These are phyloP conservation scores for Xylaria digitata DNA, from an alignment of 2,329 filamentous ascomycete genomes.

Conservation along the genomic window DNA sequence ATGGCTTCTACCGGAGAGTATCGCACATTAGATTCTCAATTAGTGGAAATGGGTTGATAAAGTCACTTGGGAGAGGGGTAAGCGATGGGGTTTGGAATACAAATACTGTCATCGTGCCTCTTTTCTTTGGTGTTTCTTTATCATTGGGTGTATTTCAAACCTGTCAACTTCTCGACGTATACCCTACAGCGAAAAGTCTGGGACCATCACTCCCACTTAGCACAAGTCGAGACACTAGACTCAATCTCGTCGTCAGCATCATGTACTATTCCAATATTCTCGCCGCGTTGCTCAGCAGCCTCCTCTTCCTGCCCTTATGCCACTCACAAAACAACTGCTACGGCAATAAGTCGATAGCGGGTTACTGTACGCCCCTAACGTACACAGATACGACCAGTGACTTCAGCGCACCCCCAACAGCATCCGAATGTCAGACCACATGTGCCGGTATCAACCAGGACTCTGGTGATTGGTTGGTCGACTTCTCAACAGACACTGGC, in stretches of 20 bases:
- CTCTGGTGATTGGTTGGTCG: slow-evolving; percentile 43
- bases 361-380: slow-evolving; percentile 42
- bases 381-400: slow-evolving; percentile 39
- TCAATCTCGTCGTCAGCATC: not conserved
- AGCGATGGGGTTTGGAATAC: slow-evolving; percentile 3
- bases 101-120: slow-evolving; percentile 23
- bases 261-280: slow-evolving; percentile 20
- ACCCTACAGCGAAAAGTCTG: not conserved
- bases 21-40: not conserved
- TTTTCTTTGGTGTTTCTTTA: slow-evolving; percentile 2
- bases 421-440: slow-evolving; percentile 39
- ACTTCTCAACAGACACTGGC: slow-evolving; percentile 38
- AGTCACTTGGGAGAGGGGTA: not conserved
- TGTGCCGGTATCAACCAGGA: slow-evolving; percentile 40
- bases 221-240: not conserved
- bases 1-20: slow-evolving; percentile 2
- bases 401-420: slow-evolving; percentile 17
- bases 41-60: slow-evolving; percentile 2
- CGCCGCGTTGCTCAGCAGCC: slow-evolving; percentile 25
- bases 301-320: slow-evolving; percentile 7
- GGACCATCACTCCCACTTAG: not conserved
- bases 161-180: not conserved
- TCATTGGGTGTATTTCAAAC: not conserved
- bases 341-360: slow-evolving; percentile 32
- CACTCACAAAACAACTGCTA: slow-evolving; percentile 35